Percentiles rank a stretch among this genome's conserved stretches.
Evolutionary conservation across 306 rosid species (phyloP).

Genomic region (Cicer judaicum): DNA sequence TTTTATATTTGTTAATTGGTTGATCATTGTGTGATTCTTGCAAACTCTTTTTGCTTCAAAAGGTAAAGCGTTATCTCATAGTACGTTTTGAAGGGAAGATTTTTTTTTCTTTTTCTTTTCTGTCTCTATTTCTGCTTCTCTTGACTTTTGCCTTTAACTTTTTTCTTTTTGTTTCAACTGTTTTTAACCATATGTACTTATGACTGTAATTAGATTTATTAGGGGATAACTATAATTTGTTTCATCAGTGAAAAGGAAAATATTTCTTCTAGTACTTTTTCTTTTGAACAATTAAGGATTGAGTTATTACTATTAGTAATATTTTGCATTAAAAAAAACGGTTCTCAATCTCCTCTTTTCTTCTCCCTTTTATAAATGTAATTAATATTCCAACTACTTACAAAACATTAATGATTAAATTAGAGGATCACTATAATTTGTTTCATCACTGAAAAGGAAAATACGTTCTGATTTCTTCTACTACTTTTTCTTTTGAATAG

Average conservation of each 20-base stretch:
- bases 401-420: too few relatives aligned
- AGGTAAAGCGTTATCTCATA: conserved; percentile 30
- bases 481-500: neutral
- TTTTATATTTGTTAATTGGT: conserved; percentile 8
- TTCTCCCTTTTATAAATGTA: conserved; percentile 22
- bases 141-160: conserved; percentile 32
- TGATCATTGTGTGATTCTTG: conserved; percentile 28
- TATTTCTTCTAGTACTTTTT: too few relatives aligned
- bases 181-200: neutral
- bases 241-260: neutral
- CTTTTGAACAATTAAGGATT: neutral
- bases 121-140: neutral
- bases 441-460: neutral
- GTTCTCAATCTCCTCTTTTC: conserved; percentile 19
- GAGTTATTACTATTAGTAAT: conserved; percentile 1
- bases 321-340: conserved; percentile 11
- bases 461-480: too few relatives aligned
- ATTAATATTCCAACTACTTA: conserved; percentile 25
- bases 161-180: conserved; percentile 2
- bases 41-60: conserved; percentile 10
- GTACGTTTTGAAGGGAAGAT: conserved; percentile 36
- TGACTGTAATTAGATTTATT: neutral
- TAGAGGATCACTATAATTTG: neutral
- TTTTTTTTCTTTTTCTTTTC: conserved; percentile 22
- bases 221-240: conserved; percentile 1